These are phyloP conservation scores for Colletotrichum sp. DNA, from an alignment of 2,329 filamentous ascomycete genomes.

Conservation along the genomic window DNA sequence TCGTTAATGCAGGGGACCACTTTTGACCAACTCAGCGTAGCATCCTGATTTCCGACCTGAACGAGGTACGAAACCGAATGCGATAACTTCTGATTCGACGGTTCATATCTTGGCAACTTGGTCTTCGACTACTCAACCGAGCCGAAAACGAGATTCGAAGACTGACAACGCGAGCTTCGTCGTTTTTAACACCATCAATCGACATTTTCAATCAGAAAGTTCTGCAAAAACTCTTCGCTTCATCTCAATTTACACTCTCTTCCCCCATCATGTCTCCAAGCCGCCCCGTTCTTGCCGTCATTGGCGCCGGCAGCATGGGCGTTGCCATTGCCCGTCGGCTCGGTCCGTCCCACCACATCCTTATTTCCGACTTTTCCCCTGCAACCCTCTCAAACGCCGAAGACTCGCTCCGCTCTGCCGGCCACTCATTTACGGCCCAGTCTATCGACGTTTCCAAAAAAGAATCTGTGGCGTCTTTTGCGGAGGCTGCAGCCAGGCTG, in stretches of 20 bases:
- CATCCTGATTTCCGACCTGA: neutral
- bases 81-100: neutral
- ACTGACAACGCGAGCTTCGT: neutral
- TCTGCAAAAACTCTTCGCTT: neutral
- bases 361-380: neutral
- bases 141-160: neutral
- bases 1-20: neutral
- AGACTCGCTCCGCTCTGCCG: neutral
- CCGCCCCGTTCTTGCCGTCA: neutral
- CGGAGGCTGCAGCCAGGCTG: neutral
- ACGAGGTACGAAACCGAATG: neutral
- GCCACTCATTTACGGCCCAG: neutral
- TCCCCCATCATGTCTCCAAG: neutral
- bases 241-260: no score
- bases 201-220: neutral
- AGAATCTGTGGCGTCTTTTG: neutral
- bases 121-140: neutral
- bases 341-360: neutral
- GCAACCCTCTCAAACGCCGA: neutral
- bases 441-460: neutral
- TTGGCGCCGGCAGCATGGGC: constrained; percentile 5
- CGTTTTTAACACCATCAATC: neutral
- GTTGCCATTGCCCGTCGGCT: neutral
- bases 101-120: neutral
- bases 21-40: neutral